Evolutionary conservation across 2,329 filamentous ascomycete species (phyloP).

Genomic region (Pseudonectria buxi): DNA sequence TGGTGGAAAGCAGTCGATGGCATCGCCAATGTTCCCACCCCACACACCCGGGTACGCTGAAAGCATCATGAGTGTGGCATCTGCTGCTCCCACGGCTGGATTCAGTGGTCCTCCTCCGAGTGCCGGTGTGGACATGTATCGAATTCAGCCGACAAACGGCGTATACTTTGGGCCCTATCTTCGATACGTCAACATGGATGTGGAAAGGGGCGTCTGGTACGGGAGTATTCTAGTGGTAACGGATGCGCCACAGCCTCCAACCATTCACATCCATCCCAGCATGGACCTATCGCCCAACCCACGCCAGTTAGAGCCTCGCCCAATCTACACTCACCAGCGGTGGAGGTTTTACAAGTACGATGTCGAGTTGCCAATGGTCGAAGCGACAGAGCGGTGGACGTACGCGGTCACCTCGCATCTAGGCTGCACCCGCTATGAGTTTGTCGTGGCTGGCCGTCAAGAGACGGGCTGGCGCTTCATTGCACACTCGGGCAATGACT

Average conservation of each 20-base stretch:
- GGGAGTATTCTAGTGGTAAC: slow-evolving; percentile 92
- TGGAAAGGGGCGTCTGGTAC: slow-evolving; percentile 84
- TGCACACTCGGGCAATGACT: slow-evolving; percentile 93
- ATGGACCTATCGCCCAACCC: slow-evolving; percentile 88
- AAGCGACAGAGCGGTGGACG: slow-evolving; percentile 83
- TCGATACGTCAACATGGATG: slow-evolving; percentile 93
- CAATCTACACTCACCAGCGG: slow-evolving; percentile 81
- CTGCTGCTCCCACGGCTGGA: slow-evolving; percentile 69
- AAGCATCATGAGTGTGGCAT: slow-evolving; percentile 74
- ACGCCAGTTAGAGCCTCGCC: slow-evolving; percentile 72
- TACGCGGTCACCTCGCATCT: slow-evolving; percentile 96
- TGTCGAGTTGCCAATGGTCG: slow-evolving; percentile 82
- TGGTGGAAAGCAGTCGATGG: slow-evolving; percentile 49
- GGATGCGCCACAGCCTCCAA: slow-evolving; percentile 85
- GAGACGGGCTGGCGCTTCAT: slow-evolving; percentile 95
- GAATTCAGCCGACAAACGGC: slow-evolving; percentile 85
- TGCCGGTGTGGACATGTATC: slow-evolving; percentile 90
- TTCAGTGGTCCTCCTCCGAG: slow-evolving; percentile 84
- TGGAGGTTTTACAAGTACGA: slow-evolving; percentile 98
- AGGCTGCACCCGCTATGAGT: slow-evolving; percentile 97
- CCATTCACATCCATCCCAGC: slow-evolving; percentile 90
- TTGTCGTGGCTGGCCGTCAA: slow-evolving; percentile 81
- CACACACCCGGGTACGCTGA: slow-evolving; percentile 79
- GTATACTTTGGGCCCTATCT: slow-evolving; percentile 98
- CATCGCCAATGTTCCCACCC: slow-evolving; percentile 76